Evolutionary conservation across 371 early-diverging fungal genomes (phyloP).

Genomic region (Circinella umbellata): DNA sequence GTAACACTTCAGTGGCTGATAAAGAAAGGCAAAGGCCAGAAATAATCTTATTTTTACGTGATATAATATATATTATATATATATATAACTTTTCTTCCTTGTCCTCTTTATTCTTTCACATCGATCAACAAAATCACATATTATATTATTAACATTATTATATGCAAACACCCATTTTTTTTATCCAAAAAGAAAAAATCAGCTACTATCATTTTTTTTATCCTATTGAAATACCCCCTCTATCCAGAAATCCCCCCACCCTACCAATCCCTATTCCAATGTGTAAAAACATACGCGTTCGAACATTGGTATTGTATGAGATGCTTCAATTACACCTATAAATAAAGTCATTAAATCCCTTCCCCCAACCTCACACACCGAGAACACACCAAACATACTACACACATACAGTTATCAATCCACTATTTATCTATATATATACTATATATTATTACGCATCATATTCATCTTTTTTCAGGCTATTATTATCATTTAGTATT

Average conservation of each 20-base stretch:
- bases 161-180: not conserved
- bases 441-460: too few species aligned
- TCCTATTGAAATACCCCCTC: constrained; percentile 10
- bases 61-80: not conserved
- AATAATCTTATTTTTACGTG: constrained; percentile 34
- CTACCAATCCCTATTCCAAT: not conserved
- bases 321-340: not conserved
- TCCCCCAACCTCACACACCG: not conserved
- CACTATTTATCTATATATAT: too few species aligned
- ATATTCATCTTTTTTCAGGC: too few species aligned
- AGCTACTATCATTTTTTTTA: not conserved
- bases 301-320: constrained; percentile 2
- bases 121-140: too few species aligned
- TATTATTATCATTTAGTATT: too few species aligned
- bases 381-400: too few species aligned
- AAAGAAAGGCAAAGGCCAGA: constrained; percentile 75
- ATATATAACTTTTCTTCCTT: not conserved
- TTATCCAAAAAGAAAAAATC: not conserved
- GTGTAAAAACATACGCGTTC: not conserved
- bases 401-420: too few species aligned
- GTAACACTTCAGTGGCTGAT: constrained; percentile 97
- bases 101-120: too few species aligned
- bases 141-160: too few species aligned
- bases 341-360: constrained; percentile 1
- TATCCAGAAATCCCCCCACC: not conserved